Base-by-base conservation (phyloP, 495 filamentous ascomycete species). In the Penicillium crystallinum region DNA sequence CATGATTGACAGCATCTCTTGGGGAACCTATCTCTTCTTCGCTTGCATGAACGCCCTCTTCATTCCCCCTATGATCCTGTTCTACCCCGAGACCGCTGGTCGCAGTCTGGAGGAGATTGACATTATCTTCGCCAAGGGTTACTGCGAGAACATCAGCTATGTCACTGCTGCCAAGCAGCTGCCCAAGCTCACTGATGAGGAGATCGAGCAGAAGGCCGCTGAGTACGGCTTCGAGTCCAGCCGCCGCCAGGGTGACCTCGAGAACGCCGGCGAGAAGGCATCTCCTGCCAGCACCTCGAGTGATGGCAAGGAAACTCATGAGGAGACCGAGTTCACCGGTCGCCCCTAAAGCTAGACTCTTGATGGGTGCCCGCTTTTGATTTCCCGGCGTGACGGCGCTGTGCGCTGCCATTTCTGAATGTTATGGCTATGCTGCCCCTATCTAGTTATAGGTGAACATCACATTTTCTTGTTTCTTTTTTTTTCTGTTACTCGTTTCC, bases 1-100 rank as follows among this genome's bases (percentile, higher is more conserved):
- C 43, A 86, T 89, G 81, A 68, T 90, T 22, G 56, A 70, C 38
- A 71, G 75, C 46, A 89, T 89, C 47, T 64, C 75, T 43, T 92
- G 87, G 87, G 81, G 84, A 9, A 89, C 85, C 0, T 92, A 91
- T 65, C 75, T 90, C 31, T 87, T 91, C 79, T 91, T 90, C 63
- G 86, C 86, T 6, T 67, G 71, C 31, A 69, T 87, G 56, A 91
- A 91, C 68, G 82, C 77, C 42, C 69, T 69, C 56, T 89, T 90
- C 75, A 65, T 91, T 15, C 87, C 88, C 1, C 62, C 85, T 53
- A 85, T 91, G 68, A 89, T 79, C 68, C 81, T 89, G 70, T 87
- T 86, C 71, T 89, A 88, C 65, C 86, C 87, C 6, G 87, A 89
- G 71, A 89, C 85, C 1, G 79, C 80, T 9, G 68, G 75, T 33